Percentiles rank a stretch among this genome's conserved stretches.
Conservation (phyloP, 495 filamentous ascomycete species). For the Neurospora sp. region DNA sequence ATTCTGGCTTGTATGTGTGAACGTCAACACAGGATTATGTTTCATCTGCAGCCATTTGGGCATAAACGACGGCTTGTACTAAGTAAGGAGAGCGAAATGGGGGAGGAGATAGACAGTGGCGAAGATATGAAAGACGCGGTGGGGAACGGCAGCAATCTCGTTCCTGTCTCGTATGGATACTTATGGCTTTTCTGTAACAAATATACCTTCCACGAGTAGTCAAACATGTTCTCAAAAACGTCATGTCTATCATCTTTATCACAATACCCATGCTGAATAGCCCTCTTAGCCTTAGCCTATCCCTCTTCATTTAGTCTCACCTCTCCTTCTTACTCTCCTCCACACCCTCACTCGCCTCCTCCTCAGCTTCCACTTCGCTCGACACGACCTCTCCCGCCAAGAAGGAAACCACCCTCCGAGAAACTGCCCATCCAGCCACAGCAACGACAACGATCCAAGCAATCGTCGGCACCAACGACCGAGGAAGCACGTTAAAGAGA, state of each 20-base stretch:
- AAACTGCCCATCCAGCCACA: slow-evolving; percentile 25
- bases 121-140: background rate
- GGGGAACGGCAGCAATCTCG: background rate
- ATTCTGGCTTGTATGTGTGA: background rate
- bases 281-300: background rate
- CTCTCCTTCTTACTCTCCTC: slow-evolving; percentile 18
- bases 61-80: background rate
- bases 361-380: slow-evolving; percentile 3
- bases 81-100: background rate
- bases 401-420: slow-evolving; percentile 16
- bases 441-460: slow-evolving; percentile 49
- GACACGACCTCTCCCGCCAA: slow-evolving; percentile 5
- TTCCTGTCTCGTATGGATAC: background rate
- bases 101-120: background rate
- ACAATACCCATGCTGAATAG: background rate
- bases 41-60: background rate
- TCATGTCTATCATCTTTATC: background rate
- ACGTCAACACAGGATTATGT: background rate
- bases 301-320: slow-evolving; percentile 8
- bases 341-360: background rate
- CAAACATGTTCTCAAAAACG: background rate
- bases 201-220: background rate
- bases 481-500: slow-evolving; percentile 58
- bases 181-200: background rate
- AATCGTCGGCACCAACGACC: slow-evolving; percentile 57